Percentiles rank a stretch among this genome's conserved stretches.
Evolutionary conservation across 768 basidiomycete genomes (phyloP).

Genomic region (Tulasnella sp.): DNA sequence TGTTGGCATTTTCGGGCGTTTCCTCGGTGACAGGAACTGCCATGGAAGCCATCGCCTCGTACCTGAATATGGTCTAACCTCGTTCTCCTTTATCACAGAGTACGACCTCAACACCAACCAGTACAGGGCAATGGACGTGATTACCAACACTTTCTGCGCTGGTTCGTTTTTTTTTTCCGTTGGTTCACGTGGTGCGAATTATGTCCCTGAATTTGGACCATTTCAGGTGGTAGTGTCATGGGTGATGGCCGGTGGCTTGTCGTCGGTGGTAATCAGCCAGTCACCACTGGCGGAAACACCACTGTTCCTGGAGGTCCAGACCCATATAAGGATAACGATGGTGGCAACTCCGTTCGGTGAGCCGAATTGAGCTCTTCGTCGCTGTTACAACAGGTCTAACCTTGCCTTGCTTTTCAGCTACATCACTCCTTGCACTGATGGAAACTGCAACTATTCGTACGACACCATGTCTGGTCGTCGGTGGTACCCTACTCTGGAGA

Average conservation of each 20-base stretch:
- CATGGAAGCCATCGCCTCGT: background rate
- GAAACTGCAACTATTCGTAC: conserved; percentile 25
- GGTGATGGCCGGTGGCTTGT: conserved; percentile 73
- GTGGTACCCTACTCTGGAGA: conserved; percentile 45
- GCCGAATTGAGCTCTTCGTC: conserved; percentile 46
- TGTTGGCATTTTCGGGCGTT: background rate
- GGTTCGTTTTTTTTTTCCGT: conserved; percentile 6
- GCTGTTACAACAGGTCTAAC: no score
- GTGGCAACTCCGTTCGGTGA: conserved; percentile 72
- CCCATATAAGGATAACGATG: conserved; percentile 49
- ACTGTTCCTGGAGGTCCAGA: background rate
- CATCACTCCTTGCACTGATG: conserved; percentile 30
- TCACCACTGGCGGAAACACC: conserved; percentile 35
- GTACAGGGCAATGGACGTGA: conserved; percentile 57
- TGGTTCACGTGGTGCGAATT: background rate
- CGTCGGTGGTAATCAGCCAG: conserved; percentile 79
- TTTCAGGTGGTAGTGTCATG: conserved; percentile 64
- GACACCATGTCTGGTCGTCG: conserved; percentile 34
- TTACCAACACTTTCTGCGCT: conserved; percentile 84
- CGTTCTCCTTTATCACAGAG: conserved; percentile 36
- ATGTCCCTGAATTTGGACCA: background rate
- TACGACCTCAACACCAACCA: conserved; percentile 64
- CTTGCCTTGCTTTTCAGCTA: conserved; percentile 37
- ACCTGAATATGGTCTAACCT: background rate
- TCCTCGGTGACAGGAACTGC: background rate